Base-by-base conservation (phyloP, 2,329 filamentous ascomycete genomes). In the Xylariaceae sp. region DNA sequence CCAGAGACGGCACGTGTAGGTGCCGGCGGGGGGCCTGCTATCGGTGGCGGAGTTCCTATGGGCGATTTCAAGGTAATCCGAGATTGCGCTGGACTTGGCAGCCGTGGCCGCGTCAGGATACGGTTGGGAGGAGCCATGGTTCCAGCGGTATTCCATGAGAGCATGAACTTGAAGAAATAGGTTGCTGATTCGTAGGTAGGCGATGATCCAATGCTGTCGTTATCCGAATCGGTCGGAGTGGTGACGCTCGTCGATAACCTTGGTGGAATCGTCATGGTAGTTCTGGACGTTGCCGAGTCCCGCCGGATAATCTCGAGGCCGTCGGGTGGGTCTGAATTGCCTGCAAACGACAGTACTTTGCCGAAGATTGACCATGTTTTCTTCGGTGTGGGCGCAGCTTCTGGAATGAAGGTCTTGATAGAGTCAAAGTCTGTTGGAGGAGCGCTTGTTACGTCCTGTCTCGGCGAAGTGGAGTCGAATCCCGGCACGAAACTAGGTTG, bases 161-260 rank as follows among this genome's bases (percentile, higher is more conserved):
- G 79, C 8, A 87, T 84, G 68, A 92, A 92, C 62, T 87, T 89
- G 77, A 92, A 92, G 61, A 84, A 80, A 68, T 84, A 90, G 64
- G 80, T 77, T 70, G 80, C 75, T 70, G 82, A 75, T 65, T 84
- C 80, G 60, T 75, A 82, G 4, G 80, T 74, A 0, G 83, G 82
- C 1, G 80, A 77, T 7, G 82, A 84, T 11, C 78, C 78, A n/a
- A 78, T 76, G 13, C 82, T 84, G 34, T 81, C 82, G 11, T 74
- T 74, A 56, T 84, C 81, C 2, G 79, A 79, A 10, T 76, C 72
- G 1, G 78, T 69, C 0, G 73, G 73, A 18, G 70, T 68, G 17
- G 64, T 61, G 45, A 72, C 67, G 47, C 71, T 60, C 13, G 71
- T 67, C 1, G 70, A 64, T 18, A 71, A 66, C 61, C 76, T 80